Percentiles rank a stretch among this genome's conserved stretches.
phyloP scores from a whole-genome alignment of 2,329 filamentous ascomycete genomes.

The Graphilbum fragrans region DNA sequence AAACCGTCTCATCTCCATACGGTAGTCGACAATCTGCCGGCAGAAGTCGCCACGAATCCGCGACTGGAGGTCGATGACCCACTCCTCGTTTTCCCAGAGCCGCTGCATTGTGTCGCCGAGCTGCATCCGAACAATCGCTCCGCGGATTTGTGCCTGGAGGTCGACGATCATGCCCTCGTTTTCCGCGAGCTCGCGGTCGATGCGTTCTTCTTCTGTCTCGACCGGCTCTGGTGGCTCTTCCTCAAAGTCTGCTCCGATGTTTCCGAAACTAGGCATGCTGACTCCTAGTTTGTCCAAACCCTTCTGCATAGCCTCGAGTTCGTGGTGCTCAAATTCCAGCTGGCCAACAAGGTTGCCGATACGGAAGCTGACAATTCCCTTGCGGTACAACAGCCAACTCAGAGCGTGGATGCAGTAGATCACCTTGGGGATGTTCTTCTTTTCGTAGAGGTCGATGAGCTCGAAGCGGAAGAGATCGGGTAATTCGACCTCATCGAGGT shows the following conservation, averaged over 20 bases:
- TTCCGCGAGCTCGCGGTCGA: conserved; percentile 69
- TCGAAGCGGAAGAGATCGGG: conserved; percentile 96
- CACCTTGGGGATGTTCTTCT: conserved; percentile 98
- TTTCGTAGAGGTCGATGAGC: conserved; percentile 94
- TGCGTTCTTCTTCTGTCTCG: conserved; percentile 83
- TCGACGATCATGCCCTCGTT: conserved; percentile 62
- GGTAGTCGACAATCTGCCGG: conserved; percentile 71
- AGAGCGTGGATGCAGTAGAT: conserved; percentile 97
- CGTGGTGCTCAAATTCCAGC: conserved; percentile 93
- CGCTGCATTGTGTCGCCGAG: conserved; percentile 76
- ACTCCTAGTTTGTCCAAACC: conserved; percentile 90
- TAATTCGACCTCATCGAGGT: conserved; percentile 80
- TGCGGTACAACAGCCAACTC: conserved; percentile 92
- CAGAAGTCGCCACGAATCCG: conserved; percentile 80
- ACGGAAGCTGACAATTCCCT: conserved; percentile 87
- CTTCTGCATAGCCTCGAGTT: conserved; percentile 92
- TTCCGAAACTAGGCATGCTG: conserved; percentile 95
- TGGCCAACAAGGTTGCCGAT: conserved; percentile 96
- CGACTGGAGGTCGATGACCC: conserved; percentile 71
- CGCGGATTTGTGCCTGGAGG: conserved; percentile 76
- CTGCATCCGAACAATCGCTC: conserved; percentile 63
- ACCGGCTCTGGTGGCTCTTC: conserved; percentile 67
- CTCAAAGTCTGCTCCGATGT: conserved; percentile 92
- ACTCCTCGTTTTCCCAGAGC: conserved; percentile 76
- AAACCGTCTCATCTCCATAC: conserved; percentile 71